These are phyloP conservation scores for Saccharomyces hybrid DNA, from an alignment of 1,139 yeast genomes.

Conservation along the genomic window DNA sequence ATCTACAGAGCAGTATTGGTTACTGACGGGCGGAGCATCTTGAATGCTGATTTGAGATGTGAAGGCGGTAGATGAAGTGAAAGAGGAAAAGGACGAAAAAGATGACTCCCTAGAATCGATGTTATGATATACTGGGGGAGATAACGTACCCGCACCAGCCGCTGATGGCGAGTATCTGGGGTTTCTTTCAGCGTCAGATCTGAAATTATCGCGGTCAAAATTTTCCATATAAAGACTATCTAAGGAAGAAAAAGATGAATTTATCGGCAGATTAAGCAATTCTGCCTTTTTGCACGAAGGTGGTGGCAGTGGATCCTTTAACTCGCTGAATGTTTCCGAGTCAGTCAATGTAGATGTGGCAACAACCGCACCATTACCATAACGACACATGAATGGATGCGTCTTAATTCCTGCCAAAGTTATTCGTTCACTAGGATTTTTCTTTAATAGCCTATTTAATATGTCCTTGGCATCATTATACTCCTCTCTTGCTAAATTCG, in stretches of 20 bases:
- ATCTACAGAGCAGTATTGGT: not conserved
- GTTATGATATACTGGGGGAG: not conserved
- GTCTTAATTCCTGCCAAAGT: constrained; percentile 65
- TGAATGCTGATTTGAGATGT: not conserved
- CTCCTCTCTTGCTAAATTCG: constrained; percentile 33
- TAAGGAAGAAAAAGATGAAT: constrained; percentile 69
- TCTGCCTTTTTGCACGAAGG: not conserved
- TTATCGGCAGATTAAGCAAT: constrained; percentile 42
- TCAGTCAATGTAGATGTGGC: not conserved
- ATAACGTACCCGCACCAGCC: not conserved
- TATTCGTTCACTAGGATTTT: constrained; percentile 62
- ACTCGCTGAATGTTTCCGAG: not conserved
- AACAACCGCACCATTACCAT: not conserved
- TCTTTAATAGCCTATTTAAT: constrained; percentile 53
- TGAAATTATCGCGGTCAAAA: constrained; percentile 16
- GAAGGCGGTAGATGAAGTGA: not conserved
- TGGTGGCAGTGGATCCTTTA: not conserved
- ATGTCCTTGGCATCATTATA: constrained; percentile 61
- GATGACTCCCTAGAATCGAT: not conserved
- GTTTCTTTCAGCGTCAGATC: not conserved
- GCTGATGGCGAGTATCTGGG: not conserved
- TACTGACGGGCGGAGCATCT: not conserved
- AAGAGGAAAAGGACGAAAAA: not conserved
- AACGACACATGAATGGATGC: constrained; percentile 54
- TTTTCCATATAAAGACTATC: constrained; percentile 63